Conservation (phyloP, 2,329 filamentous ascomycete species). For the Xylaria sp. region DNA sequence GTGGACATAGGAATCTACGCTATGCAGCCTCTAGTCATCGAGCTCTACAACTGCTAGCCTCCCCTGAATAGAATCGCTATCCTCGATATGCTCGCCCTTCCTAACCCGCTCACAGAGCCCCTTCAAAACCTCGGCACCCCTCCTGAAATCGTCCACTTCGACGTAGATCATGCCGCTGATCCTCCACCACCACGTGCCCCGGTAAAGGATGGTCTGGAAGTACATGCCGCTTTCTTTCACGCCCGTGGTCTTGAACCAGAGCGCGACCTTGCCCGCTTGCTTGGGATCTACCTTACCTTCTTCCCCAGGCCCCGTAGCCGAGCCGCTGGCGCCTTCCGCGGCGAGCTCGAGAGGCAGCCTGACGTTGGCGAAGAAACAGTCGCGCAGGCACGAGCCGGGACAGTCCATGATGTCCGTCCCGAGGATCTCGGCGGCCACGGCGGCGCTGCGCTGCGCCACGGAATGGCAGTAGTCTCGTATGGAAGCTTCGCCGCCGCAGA, state of each 20-base stretch:
- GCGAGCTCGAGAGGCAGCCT: slow-evolving; percentile 49
- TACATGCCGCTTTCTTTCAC: slow-evolving; percentile 55
- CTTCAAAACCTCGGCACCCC: slow-evolving; percentile 29
- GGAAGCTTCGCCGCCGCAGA: slow-evolving; percentile 60
- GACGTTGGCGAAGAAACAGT: slow-evolving; percentile 62
- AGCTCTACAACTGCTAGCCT: background rate
- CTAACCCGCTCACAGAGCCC: slow-evolving; percentile 46
- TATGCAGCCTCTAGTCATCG: too few relatives aligned
- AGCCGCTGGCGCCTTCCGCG: background rate
- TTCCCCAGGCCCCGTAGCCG: background rate
- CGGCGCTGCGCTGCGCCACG: slow-evolving; percentile 55
- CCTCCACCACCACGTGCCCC: slow-evolving; percentile 60
- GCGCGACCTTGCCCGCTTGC: slow-evolving; percentile 39
- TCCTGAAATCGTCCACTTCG: slow-evolving; percentile 60
- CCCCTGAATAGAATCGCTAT: background rate
- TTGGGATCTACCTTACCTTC: slow-evolving; percentile 36
- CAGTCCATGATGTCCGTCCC: slow-evolving; percentile 63
- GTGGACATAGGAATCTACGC: too few relatives aligned
- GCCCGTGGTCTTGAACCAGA: slow-evolving; percentile 49
- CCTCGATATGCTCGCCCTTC: slow-evolving; percentile 38
- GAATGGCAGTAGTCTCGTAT: slow-evolving; percentile 56
- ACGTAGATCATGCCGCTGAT: slow-evolving; percentile 68
- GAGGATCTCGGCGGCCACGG: slow-evolving; percentile 51
- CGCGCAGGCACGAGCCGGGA: slow-evolving; percentile 37
- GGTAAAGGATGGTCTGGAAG: slow-evolving; percentile 58